Evolutionary conservation across 371 early-diverging fungal genomes (phyloP).

Genomic region (Nematocida ausubeli): DNA sequence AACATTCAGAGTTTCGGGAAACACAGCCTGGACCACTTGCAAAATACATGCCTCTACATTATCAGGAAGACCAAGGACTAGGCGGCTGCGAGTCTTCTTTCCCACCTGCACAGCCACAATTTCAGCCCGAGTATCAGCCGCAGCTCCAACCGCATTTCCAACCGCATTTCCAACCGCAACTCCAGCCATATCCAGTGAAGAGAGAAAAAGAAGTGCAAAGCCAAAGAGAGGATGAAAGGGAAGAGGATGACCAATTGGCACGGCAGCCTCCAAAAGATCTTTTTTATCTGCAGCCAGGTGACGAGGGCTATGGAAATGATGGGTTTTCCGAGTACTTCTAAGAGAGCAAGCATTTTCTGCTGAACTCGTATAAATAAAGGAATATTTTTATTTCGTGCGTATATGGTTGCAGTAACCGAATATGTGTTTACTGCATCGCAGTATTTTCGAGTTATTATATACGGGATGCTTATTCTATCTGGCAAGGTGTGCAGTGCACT

Average conservation of each 20-base stretch:
- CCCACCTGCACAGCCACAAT: no score
- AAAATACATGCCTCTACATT: background rate
- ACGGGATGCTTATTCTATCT: background rate
- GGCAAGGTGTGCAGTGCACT: background rate
- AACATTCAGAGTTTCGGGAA: background rate
- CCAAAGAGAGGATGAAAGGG: background rate
- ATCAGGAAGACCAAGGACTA: background rate
- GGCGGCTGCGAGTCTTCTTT: no score
- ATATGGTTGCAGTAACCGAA: background rate
- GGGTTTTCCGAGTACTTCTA: background rate
- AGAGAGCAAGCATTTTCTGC: background rate
- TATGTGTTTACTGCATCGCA: background rate
- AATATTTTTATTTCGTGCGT: constrained; percentile 14
- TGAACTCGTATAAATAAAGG: background rate
- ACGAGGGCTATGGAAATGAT: background rate
- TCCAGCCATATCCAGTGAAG: background rate
- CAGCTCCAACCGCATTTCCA: no score
- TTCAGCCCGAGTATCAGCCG: no score
- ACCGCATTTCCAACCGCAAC: no score
- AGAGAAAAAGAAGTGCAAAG: no score
- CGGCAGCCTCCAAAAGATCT: background rate
- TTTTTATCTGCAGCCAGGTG: constrained; percentile 14
- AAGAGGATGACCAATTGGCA: background rate
- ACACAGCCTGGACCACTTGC: background rate
- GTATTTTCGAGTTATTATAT: background rate